These are phyloP conservation scores for Zygosaccharomyces bailii DNA, from an alignment of 805 yeast species.

Conservation along the genomic window DNA sequence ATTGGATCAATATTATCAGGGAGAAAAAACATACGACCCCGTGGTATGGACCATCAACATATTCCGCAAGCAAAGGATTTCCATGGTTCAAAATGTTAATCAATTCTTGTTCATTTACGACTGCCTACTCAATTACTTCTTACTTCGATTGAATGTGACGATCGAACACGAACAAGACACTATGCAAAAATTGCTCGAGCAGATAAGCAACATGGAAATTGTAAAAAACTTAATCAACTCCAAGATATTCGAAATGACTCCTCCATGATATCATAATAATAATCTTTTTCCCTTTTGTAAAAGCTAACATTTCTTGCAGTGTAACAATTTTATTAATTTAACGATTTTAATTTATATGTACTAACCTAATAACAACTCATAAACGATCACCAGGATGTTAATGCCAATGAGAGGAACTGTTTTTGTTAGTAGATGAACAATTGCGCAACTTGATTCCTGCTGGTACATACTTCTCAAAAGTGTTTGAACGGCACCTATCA, in stretches of 20 bases:
- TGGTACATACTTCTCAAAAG: constrained; percentile 55
- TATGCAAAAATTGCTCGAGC: constrained; percentile 10
- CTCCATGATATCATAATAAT: constrained; percentile 1
- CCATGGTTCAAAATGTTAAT: constrained; percentile 80
- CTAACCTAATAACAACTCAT: constrained; percentile 67
- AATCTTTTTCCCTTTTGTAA: background rate
- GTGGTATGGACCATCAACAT: constrained; percentile 60
- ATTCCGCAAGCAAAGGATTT: constrained; percentile 69
- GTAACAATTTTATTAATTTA: constrained; percentile 1
- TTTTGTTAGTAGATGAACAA: background rate
- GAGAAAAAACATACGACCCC: constrained; percentile 42
- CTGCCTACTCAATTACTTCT: constrained; percentile 37
- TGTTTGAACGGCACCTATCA: constrained; percentile 73
- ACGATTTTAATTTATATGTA: constrained; percentile 1
- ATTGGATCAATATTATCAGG: constrained; percentile 10
- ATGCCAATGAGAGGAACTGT: constrained; percentile 65
- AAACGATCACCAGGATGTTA: constrained; percentile 61
- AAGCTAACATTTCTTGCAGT: constrained; percentile 4
- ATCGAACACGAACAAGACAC: constrained; percentile 8
- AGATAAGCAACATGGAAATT: constrained; percentile 14
- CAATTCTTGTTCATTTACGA: constrained; percentile 77
- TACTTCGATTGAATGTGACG: constrained; percentile 19
- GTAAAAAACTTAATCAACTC: constrained; percentile 10
- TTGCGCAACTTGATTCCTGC: constrained; percentile 3
- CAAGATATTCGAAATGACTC: constrained; percentile 13